Evolutionary conservation across 768 basidiomycete species (phyloP), one percentile per base, ranked within the genome.

Genomic region (Phlebiopsis flavidoalba): DNA sequence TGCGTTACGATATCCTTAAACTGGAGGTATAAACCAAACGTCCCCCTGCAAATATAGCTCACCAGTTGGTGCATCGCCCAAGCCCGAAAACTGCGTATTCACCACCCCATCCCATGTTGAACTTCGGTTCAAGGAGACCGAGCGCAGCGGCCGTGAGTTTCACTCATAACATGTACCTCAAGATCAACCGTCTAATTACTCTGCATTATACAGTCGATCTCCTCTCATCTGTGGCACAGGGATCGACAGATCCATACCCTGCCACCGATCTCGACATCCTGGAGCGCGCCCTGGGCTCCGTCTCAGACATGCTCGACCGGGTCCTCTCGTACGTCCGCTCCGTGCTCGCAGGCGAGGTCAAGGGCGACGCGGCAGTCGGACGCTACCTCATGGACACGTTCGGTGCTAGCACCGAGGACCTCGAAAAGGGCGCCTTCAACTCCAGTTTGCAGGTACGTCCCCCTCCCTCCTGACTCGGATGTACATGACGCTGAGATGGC

Each of bases 51-150:
- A 54, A 51, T 45, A 33, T 66, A 93, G 93, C 70, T 89, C 93
- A 57, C 93, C 93, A 4, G 85, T 98, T 15, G 95, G 95, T 11
- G 84, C 95, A 24, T 83, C 80, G 71, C 91, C 90, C 37, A 95
- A 93, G 76, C 85, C 93, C 48, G 95, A 98, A 77, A 96, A 97
- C 75, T 93, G 91, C 66, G 91, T 95, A 33, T 98, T 98, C 74
- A 80, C n/a, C 91, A 31, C 95, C n/a, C 96, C 37, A 85, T 98
- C 55, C 90, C 92, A n/a, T 88, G 91, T n/a, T 61, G 85, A 90
- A 63, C 79, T 98, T 59, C 84, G 84, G 66, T 91, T 91, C 74
- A 85, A 88, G 65, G 86, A 91, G 49, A 81, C 87, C 36, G 95
- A 98, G 71, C 85, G 88, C 62, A 88, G 90, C 63, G 92, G 93